These are phyloP conservation scores for Solanum tarapatanum DNA, from an alignment of 257 asterid species.

Conservation along the genomic window DNA sequence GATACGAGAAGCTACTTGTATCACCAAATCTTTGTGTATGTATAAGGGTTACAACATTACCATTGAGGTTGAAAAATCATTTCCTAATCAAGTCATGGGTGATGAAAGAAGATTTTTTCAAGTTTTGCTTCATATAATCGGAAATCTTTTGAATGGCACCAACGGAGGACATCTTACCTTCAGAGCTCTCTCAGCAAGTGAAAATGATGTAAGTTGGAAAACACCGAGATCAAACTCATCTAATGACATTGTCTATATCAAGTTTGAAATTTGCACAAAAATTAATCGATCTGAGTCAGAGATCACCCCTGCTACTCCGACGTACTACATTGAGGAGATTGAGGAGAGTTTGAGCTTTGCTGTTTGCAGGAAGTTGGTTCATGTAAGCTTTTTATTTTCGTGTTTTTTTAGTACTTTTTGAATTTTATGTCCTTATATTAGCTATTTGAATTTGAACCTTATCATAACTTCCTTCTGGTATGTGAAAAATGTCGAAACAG, in stretches of 20 bases:
- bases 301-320: constrained; percentile 17
- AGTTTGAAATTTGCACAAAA: constrained; percentile 48
- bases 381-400: constrained; percentile 27
- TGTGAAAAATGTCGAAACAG: constrained; percentile 25
- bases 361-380: constrained; percentile 78
- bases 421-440: not conserved
- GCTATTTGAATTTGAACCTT: not conserved
- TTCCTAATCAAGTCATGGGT: constrained; percentile 81
- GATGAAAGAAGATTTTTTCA: constrained; percentile 84
- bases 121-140: constrained; percentile 78
- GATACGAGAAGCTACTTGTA: constrained; percentile 76
- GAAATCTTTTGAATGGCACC: constrained; percentile 50
- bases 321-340: constrained; percentile 21
- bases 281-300: constrained; percentile 22
- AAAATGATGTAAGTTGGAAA: constrained; percentile 52
- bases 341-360: constrained; percentile 78
- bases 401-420: not conserved
- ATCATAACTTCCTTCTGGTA: not conserved
- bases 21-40: constrained; percentile 66
- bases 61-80: constrained; percentile 56
- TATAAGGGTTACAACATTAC: constrained; percentile 47
- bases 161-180: constrained; percentile 45
- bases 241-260: constrained; percentile 38
- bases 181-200: constrained; percentile 37
- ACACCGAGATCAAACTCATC: constrained; percentile 50